Conservation (phyloP, 1,284 basidiomycete genomes). For the Sanghuangporus weigelae region DNA sequence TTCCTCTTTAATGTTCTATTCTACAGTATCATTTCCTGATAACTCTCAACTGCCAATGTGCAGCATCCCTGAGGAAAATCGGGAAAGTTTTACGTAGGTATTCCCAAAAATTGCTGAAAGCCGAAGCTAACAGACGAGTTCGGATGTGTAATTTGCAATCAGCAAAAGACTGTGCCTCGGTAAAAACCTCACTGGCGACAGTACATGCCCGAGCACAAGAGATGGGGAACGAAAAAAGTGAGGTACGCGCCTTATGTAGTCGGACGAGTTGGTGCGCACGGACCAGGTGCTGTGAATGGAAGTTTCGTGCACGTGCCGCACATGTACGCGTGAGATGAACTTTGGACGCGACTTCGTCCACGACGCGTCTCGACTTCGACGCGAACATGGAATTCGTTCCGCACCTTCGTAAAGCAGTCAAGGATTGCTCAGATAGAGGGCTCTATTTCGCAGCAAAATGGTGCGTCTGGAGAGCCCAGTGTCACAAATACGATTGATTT, state of each 20-base stretch:
- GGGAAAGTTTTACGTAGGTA: constrained; percentile 5
- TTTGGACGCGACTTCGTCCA: background rate
- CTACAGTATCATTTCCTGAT: background rate
- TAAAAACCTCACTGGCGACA: constrained; percentile 88
- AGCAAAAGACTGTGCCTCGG: constrained; percentile 90
- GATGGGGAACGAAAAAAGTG: constrained; percentile 38
- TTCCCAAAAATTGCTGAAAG: constrained; percentile 78
- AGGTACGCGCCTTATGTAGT: background rate
- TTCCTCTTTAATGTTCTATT: background rate
- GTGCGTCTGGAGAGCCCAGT: constrained; percentile 35
- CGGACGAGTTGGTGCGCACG: background rate
- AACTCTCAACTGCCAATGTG: background rate
- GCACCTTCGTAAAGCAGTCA: constrained; percentile 23
- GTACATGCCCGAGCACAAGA: constrained; percentile 91
- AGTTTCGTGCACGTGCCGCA: background rate
- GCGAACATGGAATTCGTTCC: constrained; percentile 11
- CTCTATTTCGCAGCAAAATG: constrained; percentile 66
- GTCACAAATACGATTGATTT: background rate
- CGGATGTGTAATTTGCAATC: constrained; percentile 91
- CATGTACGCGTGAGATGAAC: background rate
- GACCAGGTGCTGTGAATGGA: background rate
- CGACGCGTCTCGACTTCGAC: background rate
- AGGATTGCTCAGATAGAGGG: constrained; percentile 50
- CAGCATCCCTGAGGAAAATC: background rate
- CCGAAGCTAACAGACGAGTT: constrained; percentile 74